A percentile compares a stretch with the other conserved stretches of the same genome.
Evolutionary conservation across 305 asterid species (phyloP).

Genomic region (Solanum chacoense): DNA sequence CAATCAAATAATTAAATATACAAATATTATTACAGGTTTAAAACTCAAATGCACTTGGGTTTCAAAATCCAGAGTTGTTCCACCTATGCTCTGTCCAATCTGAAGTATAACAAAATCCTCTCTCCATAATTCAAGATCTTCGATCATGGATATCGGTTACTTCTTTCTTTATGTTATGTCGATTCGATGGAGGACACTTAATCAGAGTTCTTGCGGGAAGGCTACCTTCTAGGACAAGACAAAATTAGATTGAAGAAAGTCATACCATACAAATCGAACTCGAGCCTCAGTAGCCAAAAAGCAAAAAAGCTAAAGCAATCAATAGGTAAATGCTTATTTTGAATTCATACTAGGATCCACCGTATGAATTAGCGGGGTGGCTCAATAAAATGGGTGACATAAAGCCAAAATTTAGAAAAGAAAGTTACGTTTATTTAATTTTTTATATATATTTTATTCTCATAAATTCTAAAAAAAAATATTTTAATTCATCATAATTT

Average conservation of each 20-base stretch:
- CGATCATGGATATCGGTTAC: no score
- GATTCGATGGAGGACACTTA: no score
- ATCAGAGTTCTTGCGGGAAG: no score
- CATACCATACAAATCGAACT: background rate
- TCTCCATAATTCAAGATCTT: no score
- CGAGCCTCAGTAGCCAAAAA: background rate
- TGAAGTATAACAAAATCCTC: background rate
- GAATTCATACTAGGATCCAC: background rate
- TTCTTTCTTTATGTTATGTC: no score
- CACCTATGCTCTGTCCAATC: background rate
- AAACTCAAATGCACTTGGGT: background rate
- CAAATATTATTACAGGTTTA: background rate
- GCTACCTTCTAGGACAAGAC: background rate
- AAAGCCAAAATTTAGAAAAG: background rate
- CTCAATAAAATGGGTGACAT: background rate
- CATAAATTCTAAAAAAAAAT: background rate
- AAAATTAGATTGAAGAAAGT: background rate
- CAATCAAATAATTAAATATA: background rate
- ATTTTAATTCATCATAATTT: no score
- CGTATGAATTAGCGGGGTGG: background rate
- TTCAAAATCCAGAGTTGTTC: background rate
- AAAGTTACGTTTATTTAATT: no score
- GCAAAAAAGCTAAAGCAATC: background rate
- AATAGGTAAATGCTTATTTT: background rate
- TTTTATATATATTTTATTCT: no score